phyloP scores from a whole-genome alignment of 1,284 basidiomycete genomes.

The Boletus semigastroideus region DNA sequence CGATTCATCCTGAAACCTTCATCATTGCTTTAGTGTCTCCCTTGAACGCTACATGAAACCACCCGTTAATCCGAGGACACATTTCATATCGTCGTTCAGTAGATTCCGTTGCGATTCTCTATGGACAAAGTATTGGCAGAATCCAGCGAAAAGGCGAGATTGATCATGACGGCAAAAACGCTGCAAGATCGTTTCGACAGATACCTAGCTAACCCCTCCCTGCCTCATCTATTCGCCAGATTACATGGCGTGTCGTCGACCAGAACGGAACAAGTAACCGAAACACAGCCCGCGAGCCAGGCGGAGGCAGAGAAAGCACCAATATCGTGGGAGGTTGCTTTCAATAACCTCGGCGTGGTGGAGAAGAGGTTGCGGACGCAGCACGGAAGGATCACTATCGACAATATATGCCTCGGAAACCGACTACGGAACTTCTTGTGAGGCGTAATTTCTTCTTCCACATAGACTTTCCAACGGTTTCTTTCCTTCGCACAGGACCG shows the following conservation, averaged over 20 bases:
- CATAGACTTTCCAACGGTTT: not conserved
- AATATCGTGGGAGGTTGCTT: conserved; percentile 8
- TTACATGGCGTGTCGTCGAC: not conserved
- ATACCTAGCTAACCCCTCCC: conserved; percentile 14
- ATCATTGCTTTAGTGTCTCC: conserved; percentile 7
- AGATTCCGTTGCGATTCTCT: conserved; percentile 19
- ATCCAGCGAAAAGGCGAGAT: conserved; percentile 10
- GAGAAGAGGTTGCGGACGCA: conserved; percentile 13
- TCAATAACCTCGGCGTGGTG: conserved; percentile 17
- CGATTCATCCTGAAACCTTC: not conserved
- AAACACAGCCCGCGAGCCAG: not conserved
- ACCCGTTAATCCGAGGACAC: conserved; percentile 18
- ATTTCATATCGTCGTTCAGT: conserved; percentile 16
- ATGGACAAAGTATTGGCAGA: conserved; percentile 13
- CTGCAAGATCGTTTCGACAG: conserved; percentile 19
- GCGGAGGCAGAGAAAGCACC: not conserved
- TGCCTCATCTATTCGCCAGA: conserved; percentile 12
- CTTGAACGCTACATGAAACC: conserved; percentile 24
- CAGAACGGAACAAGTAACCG: too few relatives aligned
- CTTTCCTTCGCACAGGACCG: not conserved
- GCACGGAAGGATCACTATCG: conserved; percentile 4
- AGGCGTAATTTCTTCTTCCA: not conserved
- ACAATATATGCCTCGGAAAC: conserved; percentile 6
- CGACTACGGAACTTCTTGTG: conserved; percentile 11
- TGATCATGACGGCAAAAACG: conserved; percentile 11